Percentiles rank a stretch among this genome's conserved stretches.
These are phyloP conservation scores for Picea glauca DNA, from an alignment of 75 land plant genomes.

Conservation along the genomic window DNA sequence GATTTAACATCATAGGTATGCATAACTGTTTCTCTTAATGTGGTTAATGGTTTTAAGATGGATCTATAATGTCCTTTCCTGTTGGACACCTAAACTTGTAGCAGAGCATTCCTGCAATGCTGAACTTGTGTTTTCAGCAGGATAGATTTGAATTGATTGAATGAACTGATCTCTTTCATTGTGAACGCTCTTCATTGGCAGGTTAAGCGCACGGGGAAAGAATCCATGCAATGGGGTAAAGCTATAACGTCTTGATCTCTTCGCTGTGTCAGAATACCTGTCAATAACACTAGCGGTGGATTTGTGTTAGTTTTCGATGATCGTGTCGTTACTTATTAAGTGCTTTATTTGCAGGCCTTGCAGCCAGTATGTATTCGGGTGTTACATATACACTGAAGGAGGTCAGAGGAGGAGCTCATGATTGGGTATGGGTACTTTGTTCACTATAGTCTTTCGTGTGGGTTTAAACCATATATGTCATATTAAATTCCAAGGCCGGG, in stretches of 20 bases:
- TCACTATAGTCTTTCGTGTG: not conserved
- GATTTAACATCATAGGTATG: too few species aligned
- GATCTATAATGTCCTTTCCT: too few species aligned
- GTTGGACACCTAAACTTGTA: too few species aligned
- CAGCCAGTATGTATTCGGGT: constrained; percentile 69
- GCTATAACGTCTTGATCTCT: not conserved
- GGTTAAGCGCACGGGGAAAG: constrained; percentile 65
- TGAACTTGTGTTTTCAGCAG: too few species aligned
- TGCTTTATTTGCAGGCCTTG: constrained; percentile 35
- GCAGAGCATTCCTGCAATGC: too few species aligned
- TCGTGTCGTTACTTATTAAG: not conserved
- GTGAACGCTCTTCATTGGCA: constrained; percentile 11
- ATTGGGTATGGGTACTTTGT: constrained; percentile 44
- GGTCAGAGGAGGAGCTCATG: constrained; percentile 67
- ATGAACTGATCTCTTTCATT: not conserved
- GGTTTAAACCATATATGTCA: too few species aligned
- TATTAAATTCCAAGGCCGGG: too few species aligned
- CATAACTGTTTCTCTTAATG: too few species aligned
- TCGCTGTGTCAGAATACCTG: too few species aligned
- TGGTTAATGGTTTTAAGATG: too few species aligned
- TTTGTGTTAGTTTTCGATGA: not conserved
- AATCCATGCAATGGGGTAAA: constrained; percentile 64
- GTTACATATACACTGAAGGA: constrained; percentile 64
- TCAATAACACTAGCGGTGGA: not conserved
- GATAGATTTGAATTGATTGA: not conserved